Evolutionary conservation across 768 basidiomycete species (phyloP), one percentile per base, ranked within the genome.

Genomic region (Pleurotus djamor): DNA sequence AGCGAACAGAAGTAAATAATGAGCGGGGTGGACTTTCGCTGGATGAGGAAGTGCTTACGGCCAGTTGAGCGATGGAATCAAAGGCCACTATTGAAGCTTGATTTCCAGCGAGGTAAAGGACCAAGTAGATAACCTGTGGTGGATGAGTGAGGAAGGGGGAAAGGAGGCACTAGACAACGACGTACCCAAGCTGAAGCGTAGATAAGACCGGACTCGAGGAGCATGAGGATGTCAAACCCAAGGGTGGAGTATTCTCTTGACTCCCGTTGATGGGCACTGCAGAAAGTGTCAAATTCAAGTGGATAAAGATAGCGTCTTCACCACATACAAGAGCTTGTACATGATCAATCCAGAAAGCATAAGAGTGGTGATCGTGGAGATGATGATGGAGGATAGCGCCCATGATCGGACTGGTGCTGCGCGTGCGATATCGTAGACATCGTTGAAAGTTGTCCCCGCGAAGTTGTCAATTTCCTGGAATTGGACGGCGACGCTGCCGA

Each of bases 151-250:
- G 37, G 28, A 16, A 28, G 17, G 7, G 7, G 0, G 10, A n/a
- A 2, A 16, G 28, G 41, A 16, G 13, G 17, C 14, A 12, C 9
- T 28, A 10, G 2, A 41, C 5, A 28, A 4, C n/a, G 41, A 41
- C 38, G 17, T 56, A 56, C 54, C 54, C 54, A 56, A 17, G 37
- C 54, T 4, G 17, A 56, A 8, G 54, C n/a, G 14, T 41, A 56
- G 13, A 56, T 32, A 28, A 32, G 38, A 4, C 54, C 54, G 35
- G 54, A 56, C n/a, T 56, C 54, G 37, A 56, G 10, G 54, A 56
- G 10, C n/a, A 56, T 12, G 10, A 56, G 17, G 14, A 56, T 7
- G 10, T 56, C 54, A 44, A 44, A 43, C 36, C 21, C 41, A 1
- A 44, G 17, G 16, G 10, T 41, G 12, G 54, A 56, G 21, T 17